Evolutionary conservation across 2,329 filamentous ascomycete genomes (phyloP).

Genomic region (Orbilia quercus): DNA sequence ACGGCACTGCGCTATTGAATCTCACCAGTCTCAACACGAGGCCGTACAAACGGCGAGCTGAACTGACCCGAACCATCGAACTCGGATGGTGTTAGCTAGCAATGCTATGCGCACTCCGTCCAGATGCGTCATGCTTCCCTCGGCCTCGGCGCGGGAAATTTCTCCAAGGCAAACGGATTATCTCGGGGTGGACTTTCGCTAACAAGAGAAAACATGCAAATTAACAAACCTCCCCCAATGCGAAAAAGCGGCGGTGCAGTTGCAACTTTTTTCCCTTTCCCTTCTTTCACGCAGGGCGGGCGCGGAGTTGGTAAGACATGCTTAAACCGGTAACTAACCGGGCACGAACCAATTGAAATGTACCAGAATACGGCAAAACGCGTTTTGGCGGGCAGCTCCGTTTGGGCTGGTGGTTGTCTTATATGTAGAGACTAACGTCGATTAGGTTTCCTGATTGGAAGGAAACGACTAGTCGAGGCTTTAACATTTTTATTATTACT

Average conservation of each 20-base stretch:
- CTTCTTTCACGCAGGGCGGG: no score
- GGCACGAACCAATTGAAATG: neutral
- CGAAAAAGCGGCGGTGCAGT: neutral
- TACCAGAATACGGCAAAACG: conserved; percentile 22
- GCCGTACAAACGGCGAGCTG: no score
- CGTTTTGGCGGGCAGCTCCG: conserved; percentile 26
- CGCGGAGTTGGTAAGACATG: conserved; percentile 29
- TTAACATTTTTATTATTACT: conserved; percentile 1
- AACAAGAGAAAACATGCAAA: conserved; percentile 6
- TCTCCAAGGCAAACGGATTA: conserved; percentile 52
- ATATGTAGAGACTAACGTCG: neutral
- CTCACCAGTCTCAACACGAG: no score
- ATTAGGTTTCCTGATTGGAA: conserved; percentile 6
- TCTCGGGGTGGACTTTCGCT: conserved; percentile 35
- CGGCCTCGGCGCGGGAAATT: neutral
- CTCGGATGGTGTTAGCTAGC: neutral
- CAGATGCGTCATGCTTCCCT: neutral
- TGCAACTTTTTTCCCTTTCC: no score
- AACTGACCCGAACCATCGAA: no score
- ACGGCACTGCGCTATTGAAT: no score
- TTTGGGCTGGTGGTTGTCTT: conserved; percentile 17
- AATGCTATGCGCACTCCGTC: conserved; percentile 5
- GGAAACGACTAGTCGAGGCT: neutral
- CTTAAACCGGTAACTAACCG: conserved; percentile 45
- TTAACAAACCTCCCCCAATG: conserved; percentile 29